phyloP scores from a whole-genome alignment of 2,329 filamentous ascomycete species.

The Aspergillus ibericus region DNA sequence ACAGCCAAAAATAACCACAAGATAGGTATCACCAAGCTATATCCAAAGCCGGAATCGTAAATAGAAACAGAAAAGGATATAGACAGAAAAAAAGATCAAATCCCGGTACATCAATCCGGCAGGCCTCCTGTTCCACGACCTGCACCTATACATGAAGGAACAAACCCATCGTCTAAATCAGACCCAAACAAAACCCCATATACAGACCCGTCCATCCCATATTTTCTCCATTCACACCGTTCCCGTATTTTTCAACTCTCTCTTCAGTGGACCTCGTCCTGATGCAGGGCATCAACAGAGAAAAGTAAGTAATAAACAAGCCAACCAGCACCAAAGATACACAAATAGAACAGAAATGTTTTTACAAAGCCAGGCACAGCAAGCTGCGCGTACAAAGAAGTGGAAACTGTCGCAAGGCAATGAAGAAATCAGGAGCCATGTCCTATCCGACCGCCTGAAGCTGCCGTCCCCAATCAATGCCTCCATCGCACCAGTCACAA shows the following conservation, averaged over 20 bases:
- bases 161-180: neutral
- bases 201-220: neutral
- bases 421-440: neutral
- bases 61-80: slow-evolving; percentile 2
- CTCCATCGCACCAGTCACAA: neutral
- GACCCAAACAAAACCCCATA: neutral
- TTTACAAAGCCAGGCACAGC: neutral
- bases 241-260: neutral
- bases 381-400: neutral
- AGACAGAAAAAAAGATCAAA: neutral
- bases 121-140: slow-evolving; percentile 4
- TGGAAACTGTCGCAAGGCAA: neutral
- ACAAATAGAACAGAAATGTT: neutral
- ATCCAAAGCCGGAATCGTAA: neutral
- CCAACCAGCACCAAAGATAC: neutral
- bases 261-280: neutral
- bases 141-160: slow-evolving; percentile 7
- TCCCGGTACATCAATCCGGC: neutral
- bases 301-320: neutral
- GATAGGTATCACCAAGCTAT: neutral
- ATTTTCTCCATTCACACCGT: neutral
- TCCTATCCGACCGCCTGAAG: neutral
- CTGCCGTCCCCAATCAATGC: neutral
- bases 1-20: neutral
- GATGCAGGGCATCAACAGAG: neutral